A percentile compares a stretch with the other conserved stretches of the same genome.
Conservation (phyloP, 1,284 basidiomycete genomes). For the Mycena citricolor region DNA sequence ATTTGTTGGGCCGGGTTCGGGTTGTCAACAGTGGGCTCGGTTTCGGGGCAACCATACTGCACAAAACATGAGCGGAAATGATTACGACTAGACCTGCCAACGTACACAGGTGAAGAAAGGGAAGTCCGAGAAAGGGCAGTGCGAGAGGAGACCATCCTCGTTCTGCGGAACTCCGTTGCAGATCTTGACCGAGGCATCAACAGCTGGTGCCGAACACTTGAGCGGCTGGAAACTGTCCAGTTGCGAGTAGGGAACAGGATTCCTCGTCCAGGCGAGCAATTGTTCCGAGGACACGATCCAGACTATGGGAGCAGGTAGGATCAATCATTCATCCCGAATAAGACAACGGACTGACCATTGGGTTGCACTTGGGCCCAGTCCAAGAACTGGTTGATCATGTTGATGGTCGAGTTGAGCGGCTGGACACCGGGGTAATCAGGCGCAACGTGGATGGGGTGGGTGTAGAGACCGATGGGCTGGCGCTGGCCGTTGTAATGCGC, state of each 20-base stretch:
- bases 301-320: slow-evolving; percentile 36
- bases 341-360: slow-evolving; percentile 45
- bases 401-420: slow-evolving; percentile 52
- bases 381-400: slow-evolving; percentile 77
- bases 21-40: slow-evolving; percentile 51
- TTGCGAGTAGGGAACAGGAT: slow-evolving; percentile 66
- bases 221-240: slow-evolving; percentile 53
- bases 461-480: slow-evolving; percentile 81
- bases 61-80: not conserved
- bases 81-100: slow-evolving; percentile 18
- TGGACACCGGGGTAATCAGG: slow-evolving; percentile 58
- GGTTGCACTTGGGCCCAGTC: slow-evolving; percentile 79
- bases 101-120: slow-evolving; percentile 76
- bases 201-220: slow-evolving; percentile 62
- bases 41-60: slow-evolving; percentile 73
- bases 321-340: slow-evolving; percentile 7
- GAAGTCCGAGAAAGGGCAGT: slow-evolving; percentile 70
- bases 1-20: slow-evolving; percentile 65
- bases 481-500: slow-evolving; percentile 73
- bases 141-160: slow-evolving; percentile 56
- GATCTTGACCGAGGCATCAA: slow-evolving; percentile 53
- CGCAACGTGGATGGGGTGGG: slow-evolving; percentile 78
- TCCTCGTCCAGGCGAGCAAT: slow-evolving; percentile 71
- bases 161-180: slow-evolving; percentile 75
- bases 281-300: slow-evolving; percentile 80